Base-by-base conservation (phyloP, 2,329 filamentous ascomycete genomes). In the Claviceps sp. region DNA sequence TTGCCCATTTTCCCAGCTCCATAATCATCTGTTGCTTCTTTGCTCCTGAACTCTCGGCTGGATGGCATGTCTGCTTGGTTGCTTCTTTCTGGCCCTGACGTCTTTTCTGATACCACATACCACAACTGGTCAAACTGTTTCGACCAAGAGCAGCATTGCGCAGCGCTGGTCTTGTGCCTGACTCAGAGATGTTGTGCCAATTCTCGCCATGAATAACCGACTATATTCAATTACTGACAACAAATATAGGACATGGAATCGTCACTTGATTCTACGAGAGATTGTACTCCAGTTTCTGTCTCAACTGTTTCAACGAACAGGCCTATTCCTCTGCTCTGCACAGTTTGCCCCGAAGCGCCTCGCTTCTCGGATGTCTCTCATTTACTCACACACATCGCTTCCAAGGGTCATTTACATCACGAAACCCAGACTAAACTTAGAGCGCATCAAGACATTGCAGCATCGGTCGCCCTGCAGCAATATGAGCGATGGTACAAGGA, bases 351-450 rank as follows among this genome's bases (percentile, higher is more conserved):
- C 38, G 87, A 84, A 58, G 78, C 77, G 54, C 87, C 88, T 40
- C 78, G 70, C 34, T 96, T 96, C 69, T 95, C 88, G 52, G 91
- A 97, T 67, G 75, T 89, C 45, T 95, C 90, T 37, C 91, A 96
- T 66, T 74, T 96, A 39, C 79, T 97, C 62, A 97, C 91, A 13
- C 91, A 97, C 64, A 80, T 96, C 55, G 82, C 86, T 54, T 96
- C 90, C 57, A 96, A 96, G 65, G 85, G 86, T n/a, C 91, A 97
- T 65, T 73, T 96, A 37, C 83, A 88, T 54, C 79, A 88, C 63
- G 82, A 87, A 61, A 94, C 90, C 71, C 88, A 88, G 61, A 76
- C 88, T 50, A 83, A 88, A 60, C 79, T 95, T 57, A 80, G 79
- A 52, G 79, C 83, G 51, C 77, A 80, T 50, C 75, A 78, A 45